Conservation (phyloP, 176 grass and related monocot species). For the Eleusine coracana region DNA sequence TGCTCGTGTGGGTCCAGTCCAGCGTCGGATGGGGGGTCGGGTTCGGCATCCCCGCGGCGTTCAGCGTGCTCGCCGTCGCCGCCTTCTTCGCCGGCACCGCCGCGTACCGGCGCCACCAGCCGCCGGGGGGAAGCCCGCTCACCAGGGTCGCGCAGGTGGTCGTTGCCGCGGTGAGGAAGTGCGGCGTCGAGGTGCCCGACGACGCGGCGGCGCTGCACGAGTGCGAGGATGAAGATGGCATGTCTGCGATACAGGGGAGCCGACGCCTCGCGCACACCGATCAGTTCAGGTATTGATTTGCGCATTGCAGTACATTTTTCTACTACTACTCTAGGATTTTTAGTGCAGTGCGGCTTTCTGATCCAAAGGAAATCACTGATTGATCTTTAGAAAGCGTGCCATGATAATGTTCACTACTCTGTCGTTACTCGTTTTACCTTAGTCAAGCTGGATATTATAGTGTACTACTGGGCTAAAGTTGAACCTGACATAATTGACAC, state of each 20-base stretch:
- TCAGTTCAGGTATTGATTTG: slow-evolving; percentile 46
- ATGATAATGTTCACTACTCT: no score
- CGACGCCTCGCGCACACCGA: slow-evolving; percentile 57
- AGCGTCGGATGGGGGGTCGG: slow-evolving; percentile 49
- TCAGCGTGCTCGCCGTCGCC: slow-evolving; percentile 29
- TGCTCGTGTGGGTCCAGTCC: slow-evolving; percentile 64
- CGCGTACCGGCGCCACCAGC: slow-evolving; percentile 37
- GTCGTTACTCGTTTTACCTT: no score
- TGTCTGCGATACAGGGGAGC: slow-evolving; percentile 62
- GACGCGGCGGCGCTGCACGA: slow-evolving; percentile 46
- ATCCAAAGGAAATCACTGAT: no score
- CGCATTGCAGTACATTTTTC: no score
- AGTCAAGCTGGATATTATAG: neutral
- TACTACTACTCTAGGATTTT: no score
- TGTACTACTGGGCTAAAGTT: neutral
- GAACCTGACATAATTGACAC: neutral
- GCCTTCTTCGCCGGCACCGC: slow-evolving; percentile 34
- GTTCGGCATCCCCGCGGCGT: slow-evolving; percentile 44
- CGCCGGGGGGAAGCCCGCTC: slow-evolving; percentile 45
- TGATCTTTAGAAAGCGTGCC: no score
- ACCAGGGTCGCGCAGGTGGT: slow-evolving; percentile 61
- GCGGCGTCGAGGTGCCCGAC: slow-evolving; percentile 10
- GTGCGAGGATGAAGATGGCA: slow-evolving; percentile 36
- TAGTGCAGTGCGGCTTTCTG: no score
- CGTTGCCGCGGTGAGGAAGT: slow-evolving; percentile 43